Percentiles rank a stretch among this genome's conserved stretches.
phyloP scores from a whole-genome alignment of 139 green algal species.

The Ostreobium quekettii region DNA sequence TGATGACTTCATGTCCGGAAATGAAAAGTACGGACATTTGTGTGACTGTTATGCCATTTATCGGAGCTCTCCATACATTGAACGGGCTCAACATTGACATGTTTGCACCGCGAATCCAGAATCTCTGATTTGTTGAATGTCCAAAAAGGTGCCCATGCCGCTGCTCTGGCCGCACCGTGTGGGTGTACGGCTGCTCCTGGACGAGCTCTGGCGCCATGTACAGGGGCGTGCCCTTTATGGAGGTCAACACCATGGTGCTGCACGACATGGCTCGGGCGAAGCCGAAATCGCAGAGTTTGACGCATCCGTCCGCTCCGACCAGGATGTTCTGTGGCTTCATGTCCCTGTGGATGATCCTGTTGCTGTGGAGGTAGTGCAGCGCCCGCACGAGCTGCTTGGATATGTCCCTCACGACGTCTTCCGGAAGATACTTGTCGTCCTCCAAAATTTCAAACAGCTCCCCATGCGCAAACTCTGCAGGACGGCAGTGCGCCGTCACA shows the following conservation, averaged over 20 bases:
- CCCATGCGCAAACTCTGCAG: constrained; percentile 84
- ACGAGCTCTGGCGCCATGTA: constrained; percentile 99
- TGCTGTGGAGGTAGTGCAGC: constrained; percentile 9
- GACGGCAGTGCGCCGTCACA: too few relatives aligned
- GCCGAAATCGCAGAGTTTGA: constrained; percentile 93
- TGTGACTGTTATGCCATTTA: too few relatives aligned
- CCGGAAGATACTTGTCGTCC: constrained; percentile 79
- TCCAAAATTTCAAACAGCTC: constrained; percentile 98
- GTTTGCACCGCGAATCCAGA: too few relatives aligned
- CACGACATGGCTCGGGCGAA: constrained; percentile 81
- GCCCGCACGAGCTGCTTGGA: background rate
- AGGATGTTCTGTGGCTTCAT: constrained; percentile 91
- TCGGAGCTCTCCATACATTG: too few relatives aligned
- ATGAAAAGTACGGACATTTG: too few relatives aligned
- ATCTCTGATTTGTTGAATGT: too few relatives aligned
- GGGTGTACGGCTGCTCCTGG: constrained; percentile 93
- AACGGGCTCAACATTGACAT: too few relatives aligned
- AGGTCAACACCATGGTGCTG: constrained; percentile 89
- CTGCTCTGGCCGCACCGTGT: constrained; percentile 48
- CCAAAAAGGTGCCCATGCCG: background rate
- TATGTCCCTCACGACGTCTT: constrained; percentile 39
- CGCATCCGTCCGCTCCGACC: constrained; percentile 41
- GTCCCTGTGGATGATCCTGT: constrained; percentile 56
- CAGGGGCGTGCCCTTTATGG: constrained; percentile 94
- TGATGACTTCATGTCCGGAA: too few relatives aligned